These are phyloP conservation scores for Zygoascus flipseniorum DNA, from an alignment of 805 yeast genomes.

Conservation along the genomic window DNA sequence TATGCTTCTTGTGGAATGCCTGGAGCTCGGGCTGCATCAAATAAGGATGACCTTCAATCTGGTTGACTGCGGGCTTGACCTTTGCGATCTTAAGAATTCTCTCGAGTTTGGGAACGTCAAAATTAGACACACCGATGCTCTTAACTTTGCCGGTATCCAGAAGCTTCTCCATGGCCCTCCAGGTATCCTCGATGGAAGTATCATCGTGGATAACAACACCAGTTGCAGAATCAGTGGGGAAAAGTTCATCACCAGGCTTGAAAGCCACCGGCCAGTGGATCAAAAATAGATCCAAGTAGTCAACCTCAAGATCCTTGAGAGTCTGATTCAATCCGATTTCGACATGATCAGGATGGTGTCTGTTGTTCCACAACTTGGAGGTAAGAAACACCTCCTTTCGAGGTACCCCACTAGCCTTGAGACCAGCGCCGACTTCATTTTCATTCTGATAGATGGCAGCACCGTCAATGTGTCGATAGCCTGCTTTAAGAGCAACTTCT, in stretches of 20 bases:
- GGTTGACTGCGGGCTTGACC: constrained; percentile 59
- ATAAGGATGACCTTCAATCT: constrained; percentile 53
- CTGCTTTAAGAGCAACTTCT: constrained; percentile 39
- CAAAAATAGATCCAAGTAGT: constrained; percentile 46
- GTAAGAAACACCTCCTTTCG: constrained; percentile 36
- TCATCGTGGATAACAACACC: constrained; percentile 19
- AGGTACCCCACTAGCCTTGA: constrained; percentile 52
- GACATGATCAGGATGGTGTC: constrained; percentile 33
- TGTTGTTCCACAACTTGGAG: constrained; percentile 30
- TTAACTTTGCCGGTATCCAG: constrained; percentile 45
- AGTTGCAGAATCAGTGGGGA: constrained; percentile 25
- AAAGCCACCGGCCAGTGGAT: constrained; percentile 47
- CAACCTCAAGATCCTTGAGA: constrained; percentile 36
- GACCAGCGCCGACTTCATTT: constrained; percentile 45
- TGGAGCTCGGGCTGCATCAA: constrained; percentile 34
- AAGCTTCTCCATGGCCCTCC: constrained; percentile 47
- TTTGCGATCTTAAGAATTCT: constrained; percentile 43
- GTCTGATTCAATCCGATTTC: constrained; percentile 37
- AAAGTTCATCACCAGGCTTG: constrained; percentile 28
- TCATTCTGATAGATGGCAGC: constrained; percentile 53
- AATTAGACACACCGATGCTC: constrained; percentile 75
- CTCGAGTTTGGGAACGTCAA: constrained; percentile 49
- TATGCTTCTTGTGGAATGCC: constrained; percentile 36
- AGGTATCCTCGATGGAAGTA: constrained; percentile 33
- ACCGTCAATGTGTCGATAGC: constrained; percentile 58